Base-by-base conservation (phyloP, 805 yeast species). In the Suhomyces sp. region DNA sequence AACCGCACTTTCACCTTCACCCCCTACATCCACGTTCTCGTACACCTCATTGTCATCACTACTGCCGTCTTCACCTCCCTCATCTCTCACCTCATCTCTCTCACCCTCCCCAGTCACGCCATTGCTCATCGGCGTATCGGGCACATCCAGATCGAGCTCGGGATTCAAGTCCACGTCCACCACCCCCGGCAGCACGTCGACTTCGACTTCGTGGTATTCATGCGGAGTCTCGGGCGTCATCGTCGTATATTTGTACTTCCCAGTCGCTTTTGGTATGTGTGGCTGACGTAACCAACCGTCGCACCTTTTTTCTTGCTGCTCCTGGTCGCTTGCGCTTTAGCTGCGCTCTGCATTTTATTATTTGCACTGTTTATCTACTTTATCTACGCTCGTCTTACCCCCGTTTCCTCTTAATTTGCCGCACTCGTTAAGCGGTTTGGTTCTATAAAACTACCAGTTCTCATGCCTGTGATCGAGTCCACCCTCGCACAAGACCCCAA, bases 161-260 rank as follows among this genome's bases (percentile, higher is more conserved):
- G 78, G 79, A 55, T 75, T 74, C 54, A 75, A 62, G 47, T 73
- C 77, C 40, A 75, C 57, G 47, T 66, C 67, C n/a, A 38, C 13
- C 23, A 19, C n/a, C 6, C 51, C 58, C n/a, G 60, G 57, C 36
- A 38, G 33, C 13, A 23, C 45, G 45, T 42, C 48, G 6, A 38
- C 24, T 8, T 38, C 24, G 6, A 38, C 42, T 17, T 38, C 24
- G 10, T 19, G 42, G 24, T 38, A 38, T 19, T 17, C 24, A 19
- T 38, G 42, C 24, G 42, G 42, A 17, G 42, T 38, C 17, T 38
- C 42, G 13, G 42, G 42, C 24, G 42, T 38, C 42, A 38, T 38
- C 13, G 23, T 38, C 42, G 42, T 19, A 17, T 13, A 6, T 33
- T 33, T 33, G 36, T n/a, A 17, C 24, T 17, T 38, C 24, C 13